phyloP scores from a whole-genome alignment of 1,139 yeast genomes.

The Hyphopichia pseudoburtonii region DNA sequence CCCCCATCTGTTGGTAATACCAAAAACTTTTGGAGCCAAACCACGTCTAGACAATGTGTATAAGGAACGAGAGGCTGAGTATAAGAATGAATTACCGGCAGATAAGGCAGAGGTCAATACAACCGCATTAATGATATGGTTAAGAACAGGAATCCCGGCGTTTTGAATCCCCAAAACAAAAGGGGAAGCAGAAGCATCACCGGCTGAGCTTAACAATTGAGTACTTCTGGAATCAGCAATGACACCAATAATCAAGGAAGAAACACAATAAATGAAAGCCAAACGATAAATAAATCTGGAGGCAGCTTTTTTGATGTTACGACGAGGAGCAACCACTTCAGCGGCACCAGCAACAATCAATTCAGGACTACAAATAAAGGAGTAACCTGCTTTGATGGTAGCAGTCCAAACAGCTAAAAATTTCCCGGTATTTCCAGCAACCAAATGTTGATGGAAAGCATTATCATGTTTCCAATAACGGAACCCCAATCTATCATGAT shows the following conservation, averaged over 20 bases:
- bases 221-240: conserved; percentile 37
- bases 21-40: conserved; percentile 57
- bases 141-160: conserved; percentile 60
- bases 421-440: conserved; percentile 59
- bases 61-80: conserved; percentile 67
- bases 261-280: conserved; percentile 46
- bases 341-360: conserved; percentile 40
- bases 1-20: conserved; percentile 63
- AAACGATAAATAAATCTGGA: conserved; percentile 48
- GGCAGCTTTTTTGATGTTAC: conserved; percentile 48
- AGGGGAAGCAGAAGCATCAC: conserved; percentile 50
- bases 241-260: conserved; percentile 49
- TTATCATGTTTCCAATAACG: conserved; percentile 65
- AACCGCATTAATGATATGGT: conserved; percentile 68
- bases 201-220: conserved; percentile 33
- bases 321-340: conserved; percentile 46
- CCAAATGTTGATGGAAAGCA: conserved; percentile 48
- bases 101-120: conserved; percentile 68
- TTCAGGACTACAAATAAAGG: conserved; percentile 43
- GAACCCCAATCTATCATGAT: conserved; percentile 59
- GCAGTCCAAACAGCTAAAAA: conserved; percentile 44
- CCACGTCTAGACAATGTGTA: conserved; percentile 64
- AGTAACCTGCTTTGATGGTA: conserved; percentile 39
- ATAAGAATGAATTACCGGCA: conserved; percentile 72
- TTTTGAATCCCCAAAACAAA: conserved; percentile 53